These are phyloP conservation scores for Penicillium desertorum DNA, from an alignment of 495 filamentous ascomycete species.

Conservation along the genomic window DNA sequence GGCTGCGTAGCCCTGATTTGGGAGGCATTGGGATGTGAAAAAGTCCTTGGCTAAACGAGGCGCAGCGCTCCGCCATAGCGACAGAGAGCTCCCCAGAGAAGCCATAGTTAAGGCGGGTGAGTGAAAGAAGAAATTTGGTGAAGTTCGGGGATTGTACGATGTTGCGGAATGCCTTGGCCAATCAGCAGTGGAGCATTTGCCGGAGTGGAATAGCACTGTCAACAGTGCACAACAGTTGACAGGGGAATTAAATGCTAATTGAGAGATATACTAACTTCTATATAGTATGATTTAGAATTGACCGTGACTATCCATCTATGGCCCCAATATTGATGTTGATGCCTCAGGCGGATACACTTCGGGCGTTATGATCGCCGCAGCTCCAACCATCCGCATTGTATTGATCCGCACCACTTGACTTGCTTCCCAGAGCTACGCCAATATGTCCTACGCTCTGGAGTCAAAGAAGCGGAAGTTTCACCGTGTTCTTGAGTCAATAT, in stretches of 20 bases:
- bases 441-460: constrained; percentile 53
- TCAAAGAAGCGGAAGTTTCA: constrained; percentile 59
- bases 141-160: constrained; percentile 24
- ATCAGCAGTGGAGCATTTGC: constrained; percentile 30
- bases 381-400: constrained; percentile 12
- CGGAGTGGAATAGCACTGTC: neutral
- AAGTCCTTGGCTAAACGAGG: constrained; percentile 54
- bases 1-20: constrained; percentile 33
- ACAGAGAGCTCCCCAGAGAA: constrained; percentile 32
- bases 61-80: constrained; percentile 39
- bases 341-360: constrained; percentile 23
- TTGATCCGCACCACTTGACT: constrained; percentile 10
- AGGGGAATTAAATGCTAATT: neutral
- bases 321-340: neutral
- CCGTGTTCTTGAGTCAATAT: constrained; percentile 55
- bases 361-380: constrained; percentile 8
- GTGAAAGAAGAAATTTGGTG: constrained; percentile 19
- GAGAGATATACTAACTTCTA: neutral
- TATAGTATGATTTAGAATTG: neutral
- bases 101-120: constrained; percentile 36
- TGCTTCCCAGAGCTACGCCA: constrained; percentile 7
- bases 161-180: constrained; percentile 22
- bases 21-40: constrained; percentile 65
- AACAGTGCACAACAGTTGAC: neutral
- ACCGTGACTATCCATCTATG: neutral